A percentile compares a stretch with the other conserved stretches of the same genome.
phyloP scores from a whole-genome alignment of 1,284 basidiomycete species.

The Rhodofomes roseus region DNA sequence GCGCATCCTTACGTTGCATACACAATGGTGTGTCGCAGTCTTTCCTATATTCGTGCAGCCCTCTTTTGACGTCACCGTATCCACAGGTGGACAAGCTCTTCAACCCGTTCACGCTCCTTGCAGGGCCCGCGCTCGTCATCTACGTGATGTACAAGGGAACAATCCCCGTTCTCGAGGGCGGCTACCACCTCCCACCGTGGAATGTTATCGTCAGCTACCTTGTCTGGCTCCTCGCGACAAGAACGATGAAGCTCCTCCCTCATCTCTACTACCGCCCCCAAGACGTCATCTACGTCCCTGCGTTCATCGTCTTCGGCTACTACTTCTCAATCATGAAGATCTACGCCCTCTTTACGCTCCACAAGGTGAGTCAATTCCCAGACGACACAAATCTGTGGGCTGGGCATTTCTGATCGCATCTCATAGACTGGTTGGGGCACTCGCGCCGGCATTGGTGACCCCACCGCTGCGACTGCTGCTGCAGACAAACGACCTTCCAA shows the following conservation, averaged over 20 bases:
- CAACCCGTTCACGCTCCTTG: constrained; percentile 85
- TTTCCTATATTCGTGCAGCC: background rate
- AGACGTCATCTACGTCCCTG: constrained; percentile 86
- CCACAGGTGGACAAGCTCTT: constrained; percentile 82
- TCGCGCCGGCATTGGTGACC: constrained; percentile 84
- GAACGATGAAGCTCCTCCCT: constrained; percentile 84
- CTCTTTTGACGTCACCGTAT: background rate
- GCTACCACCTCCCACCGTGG: constrained; percentile 90
- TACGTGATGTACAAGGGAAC: constrained; percentile 79
- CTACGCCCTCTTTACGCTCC: constrained; percentile 31
- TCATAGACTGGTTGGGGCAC: constrained; percentile 85
- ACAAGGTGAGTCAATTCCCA: constrained; percentile 22
- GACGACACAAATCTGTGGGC: background rate
- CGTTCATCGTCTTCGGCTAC: constrained; percentile 90
- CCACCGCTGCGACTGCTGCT: constrained; percentile 66
- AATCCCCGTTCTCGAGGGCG: constrained; percentile 62
- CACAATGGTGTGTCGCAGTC: constrained; percentile 65
- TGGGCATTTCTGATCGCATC: background rate
- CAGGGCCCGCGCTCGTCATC: constrained; percentile 76
- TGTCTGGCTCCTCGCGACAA: constrained; percentile 80
- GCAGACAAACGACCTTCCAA: constrained; percentile 31
- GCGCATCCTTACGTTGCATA: constrained; percentile 88
- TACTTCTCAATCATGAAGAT: constrained; percentile 43
- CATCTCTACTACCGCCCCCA: constrained; percentile 84
- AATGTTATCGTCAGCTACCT: constrained; percentile 74